Evolutionary conservation across 164 flowering plant species (phyloP).

Genomic region (Hamamelis virginiana): DNA sequence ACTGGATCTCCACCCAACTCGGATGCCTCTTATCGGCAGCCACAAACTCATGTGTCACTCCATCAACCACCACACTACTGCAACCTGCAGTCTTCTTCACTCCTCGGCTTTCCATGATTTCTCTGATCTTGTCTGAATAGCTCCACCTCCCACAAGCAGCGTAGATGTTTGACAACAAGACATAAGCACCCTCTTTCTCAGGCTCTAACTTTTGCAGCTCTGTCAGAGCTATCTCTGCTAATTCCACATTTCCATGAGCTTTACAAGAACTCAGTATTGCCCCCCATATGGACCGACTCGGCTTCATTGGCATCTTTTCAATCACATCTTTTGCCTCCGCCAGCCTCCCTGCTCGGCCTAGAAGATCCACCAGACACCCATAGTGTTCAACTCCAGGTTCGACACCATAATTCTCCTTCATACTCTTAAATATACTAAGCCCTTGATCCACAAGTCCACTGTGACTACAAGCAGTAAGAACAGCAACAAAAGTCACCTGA

Average conservation of each 20-base stretch:
- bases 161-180: conserved; percentile 47
- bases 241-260: conserved; percentile 32
- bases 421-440: conserved; percentile 27
- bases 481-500: conserved; percentile 42
- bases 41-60: conserved; percentile 35
- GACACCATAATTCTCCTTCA: conserved; percentile 40
- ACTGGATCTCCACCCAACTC: conserved; percentile 31
- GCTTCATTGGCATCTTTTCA: conserved; percentile 46
- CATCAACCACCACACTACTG: conserved; percentile 45
- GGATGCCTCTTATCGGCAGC: conserved; percentile 45
- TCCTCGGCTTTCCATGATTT: conserved; percentile 43
- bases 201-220: conserved; percentile 54
- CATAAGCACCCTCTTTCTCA: conserved; percentile 49
- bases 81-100: conserved; percentile 56
- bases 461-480: conserved; percentile 55
- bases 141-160: conserved; percentile 45
- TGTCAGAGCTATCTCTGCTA: conserved; percentile 42
- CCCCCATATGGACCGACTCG: conserved; percentile 56
- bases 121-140: conserved; percentile 38
- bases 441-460: conserved; percentile 48
- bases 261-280: conserved; percentile 42
- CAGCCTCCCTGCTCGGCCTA: conserved; percentile 48
- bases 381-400: conserved; percentile 50
- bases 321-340: conserved; percentile 39
- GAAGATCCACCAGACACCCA: conserved; percentile 56